phyloP scores from a whole-genome alignment of 495 filamentous ascomycete species.

The Trichoderma erinaceum region DNA sequence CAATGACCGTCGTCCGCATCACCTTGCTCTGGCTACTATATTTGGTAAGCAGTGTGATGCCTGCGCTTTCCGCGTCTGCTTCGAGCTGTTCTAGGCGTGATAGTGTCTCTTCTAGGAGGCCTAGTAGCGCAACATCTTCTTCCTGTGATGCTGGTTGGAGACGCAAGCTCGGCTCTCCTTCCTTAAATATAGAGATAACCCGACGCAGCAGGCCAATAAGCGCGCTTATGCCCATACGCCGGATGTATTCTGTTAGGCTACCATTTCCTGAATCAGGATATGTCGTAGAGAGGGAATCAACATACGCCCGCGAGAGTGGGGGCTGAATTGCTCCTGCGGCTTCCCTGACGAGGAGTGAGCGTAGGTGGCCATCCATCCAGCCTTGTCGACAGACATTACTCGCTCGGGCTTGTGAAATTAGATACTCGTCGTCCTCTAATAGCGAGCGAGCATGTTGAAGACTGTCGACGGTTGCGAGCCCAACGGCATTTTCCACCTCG shows the following conservation, averaged over 20 bases:
- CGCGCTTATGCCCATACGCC: neutral
- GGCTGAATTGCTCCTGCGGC: conserved; percentile 17
- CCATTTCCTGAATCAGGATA: neutral
- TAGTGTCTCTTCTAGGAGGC: conserved; percentile 34
- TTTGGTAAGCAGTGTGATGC: conserved; percentile 60
- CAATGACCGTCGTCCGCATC: conserved; percentile 76
- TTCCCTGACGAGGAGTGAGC: conserved; percentile 24
- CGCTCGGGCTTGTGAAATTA: conserved; percentile 22
- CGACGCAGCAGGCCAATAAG: conserved; percentile 1
- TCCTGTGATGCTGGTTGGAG: conserved; percentile 32
- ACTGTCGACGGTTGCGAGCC: conserved; percentile 23
- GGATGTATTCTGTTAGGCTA: conserved; percentile 8
- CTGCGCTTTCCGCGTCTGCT: conserved; percentile 34
- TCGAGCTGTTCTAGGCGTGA: conserved; percentile 34
- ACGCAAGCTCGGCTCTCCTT: conserved; percentile 35
- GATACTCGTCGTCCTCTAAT: conserved; percentile 36
- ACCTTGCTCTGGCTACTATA: conserved; percentile 65
- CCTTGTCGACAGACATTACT: conserved; percentile 17
- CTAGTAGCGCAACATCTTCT: conserved; percentile 19
- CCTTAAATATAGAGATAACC: conserved; percentile 15
- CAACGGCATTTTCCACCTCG: conserved; percentile 36
- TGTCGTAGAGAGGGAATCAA: neutral
- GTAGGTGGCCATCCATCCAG: conserved; percentile 26
- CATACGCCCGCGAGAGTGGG: conserved; percentile 8
- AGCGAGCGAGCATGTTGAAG: conserved; percentile 31